A percentile compares a stretch with the other conserved stretches of the same genome.
Conservation (phyloP, 306 rosid genomes). For the Erythrophleum fordii region DNA sequence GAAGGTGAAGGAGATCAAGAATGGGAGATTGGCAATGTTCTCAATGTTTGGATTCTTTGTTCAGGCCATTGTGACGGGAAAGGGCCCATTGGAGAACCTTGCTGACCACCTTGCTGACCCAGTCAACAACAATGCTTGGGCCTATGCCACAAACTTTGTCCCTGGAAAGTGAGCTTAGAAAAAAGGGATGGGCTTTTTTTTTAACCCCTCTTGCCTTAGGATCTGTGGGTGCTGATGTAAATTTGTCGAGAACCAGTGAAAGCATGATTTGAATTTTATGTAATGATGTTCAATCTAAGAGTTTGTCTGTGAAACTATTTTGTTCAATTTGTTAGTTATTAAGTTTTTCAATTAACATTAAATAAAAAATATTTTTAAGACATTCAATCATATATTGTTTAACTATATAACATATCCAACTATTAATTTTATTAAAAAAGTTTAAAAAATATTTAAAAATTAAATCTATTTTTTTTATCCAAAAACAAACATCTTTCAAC, state of each 20-base stretch:
- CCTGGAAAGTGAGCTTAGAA: slow-evolving; percentile 59
- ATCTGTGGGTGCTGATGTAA: neutral
- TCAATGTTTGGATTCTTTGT: slow-evolving; percentile 71
- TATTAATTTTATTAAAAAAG: neutral
- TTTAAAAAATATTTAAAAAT: too few relatives aligned
- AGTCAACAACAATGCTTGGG: slow-evolving; percentile 73
- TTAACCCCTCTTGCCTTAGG: neutral
- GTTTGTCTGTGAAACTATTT: neutral
- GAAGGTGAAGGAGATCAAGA: slow-evolving; percentile 66
- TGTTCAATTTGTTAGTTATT: neutral
- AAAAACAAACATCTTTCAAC: too few relatives aligned
- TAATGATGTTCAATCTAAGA: neutral
- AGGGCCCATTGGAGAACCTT: slow-evolving; percentile 66
- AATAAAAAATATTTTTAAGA: neutral
- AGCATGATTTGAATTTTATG: neutral
- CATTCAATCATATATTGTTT: too few relatives aligned
- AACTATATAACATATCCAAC: neutral
- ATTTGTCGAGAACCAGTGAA: neutral
- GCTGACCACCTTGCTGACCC: slow-evolving; percentile 75
- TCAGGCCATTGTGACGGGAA: slow-evolving; percentile 69
- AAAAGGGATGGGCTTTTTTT: too few relatives aligned
- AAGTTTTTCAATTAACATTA: neutral
- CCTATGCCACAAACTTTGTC: slow-evolving; percentile 73
- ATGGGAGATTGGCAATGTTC: slow-evolving; percentile 68
- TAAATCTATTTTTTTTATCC: too few relatives aligned